A percentile compares a stretch with the other conserved stretches of the same genome.
These are phyloP conservation scores for Paraphysoderma sedebokerense DNA, from an alignment of 371 early-diverging fungal genomes.

Conservation along the genomic window DNA sequence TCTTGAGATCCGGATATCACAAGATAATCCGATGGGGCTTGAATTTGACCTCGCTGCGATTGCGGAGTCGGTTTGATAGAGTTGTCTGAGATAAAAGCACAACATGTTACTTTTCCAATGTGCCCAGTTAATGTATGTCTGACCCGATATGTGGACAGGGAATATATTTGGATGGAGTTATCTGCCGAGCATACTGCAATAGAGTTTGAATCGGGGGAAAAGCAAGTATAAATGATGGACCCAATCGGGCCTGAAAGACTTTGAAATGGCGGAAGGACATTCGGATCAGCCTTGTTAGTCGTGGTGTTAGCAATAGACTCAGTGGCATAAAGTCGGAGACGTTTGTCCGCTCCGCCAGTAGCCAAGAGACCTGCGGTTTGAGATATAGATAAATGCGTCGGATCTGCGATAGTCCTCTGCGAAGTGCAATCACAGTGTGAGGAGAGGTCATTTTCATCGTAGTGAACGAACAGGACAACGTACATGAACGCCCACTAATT, in stretches of 20 bases:
- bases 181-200: neutral
- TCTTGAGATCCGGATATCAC: slow-evolving; percentile 78
- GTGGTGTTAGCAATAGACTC: neutral
- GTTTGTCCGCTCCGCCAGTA: neutral
- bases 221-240: neutral
- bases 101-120: neutral
- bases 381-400: neutral
- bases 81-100: too few relatives aligned
- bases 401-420: too few relatives aligned
- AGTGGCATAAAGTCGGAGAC: neutral
- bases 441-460: too few relatives aligned
- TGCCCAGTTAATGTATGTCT: neutral
- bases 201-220: neutral
- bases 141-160: neutral
- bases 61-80: too few relatives aligned
- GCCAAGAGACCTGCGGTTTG: neutral
- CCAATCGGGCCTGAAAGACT: neutral
- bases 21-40: slow-evolving; percentile 17
- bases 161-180: neutral
- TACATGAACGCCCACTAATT: too few relatives aligned
- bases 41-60: neutral
- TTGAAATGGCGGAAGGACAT: too few relatives aligned
- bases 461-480: too few relatives aligned
- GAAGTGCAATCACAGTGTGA: too few relatives aligned
- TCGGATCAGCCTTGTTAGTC: too few relatives aligned